Percentiles rank a stretch among this genome's conserved stretches.
Conservation (phyloP, 495 filamentous ascomycete genomes). For the Achaetomiella virescens region DNA sequence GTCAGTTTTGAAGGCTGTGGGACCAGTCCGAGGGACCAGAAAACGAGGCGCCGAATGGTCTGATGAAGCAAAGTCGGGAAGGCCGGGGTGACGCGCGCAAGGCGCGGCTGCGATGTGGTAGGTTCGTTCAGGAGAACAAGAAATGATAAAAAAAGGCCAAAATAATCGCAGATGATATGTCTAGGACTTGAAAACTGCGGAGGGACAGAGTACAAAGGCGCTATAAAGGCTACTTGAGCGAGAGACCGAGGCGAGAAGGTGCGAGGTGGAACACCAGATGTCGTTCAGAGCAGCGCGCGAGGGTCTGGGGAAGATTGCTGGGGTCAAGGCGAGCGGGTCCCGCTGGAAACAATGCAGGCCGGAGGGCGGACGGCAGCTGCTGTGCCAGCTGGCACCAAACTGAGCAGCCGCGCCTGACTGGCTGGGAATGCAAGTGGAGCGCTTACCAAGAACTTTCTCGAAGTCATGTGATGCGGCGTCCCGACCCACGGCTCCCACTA, state of each 20-base stretch:
- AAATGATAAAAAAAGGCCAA: too few relatives aligned
- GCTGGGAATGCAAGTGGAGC: background rate
- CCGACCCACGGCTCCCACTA: background rate
- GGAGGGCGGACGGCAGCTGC: background rate
- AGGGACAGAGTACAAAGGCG: background rate
- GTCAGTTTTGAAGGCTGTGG: background rate
- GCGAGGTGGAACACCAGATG: background rate
- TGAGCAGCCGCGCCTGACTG: background rate
- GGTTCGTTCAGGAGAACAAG: too few relatives aligned
- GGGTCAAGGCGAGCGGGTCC: background rate
- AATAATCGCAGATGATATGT: too few relatives aligned
- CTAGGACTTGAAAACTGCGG: background rate
- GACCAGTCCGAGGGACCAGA: too few relatives aligned
- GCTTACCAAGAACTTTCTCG: background rate
- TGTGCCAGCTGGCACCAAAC: background rate
- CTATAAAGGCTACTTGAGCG: background rate
- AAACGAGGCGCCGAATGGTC: too few relatives aligned
- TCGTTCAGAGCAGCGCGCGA: background rate
- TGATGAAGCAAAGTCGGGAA: too few relatives aligned
- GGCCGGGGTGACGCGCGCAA: too few relatives aligned
- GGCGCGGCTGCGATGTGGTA: too few relatives aligned
- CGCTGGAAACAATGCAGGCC: background rate
- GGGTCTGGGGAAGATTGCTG: too few relatives aligned
- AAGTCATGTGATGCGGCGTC: constrained; percentile 5
- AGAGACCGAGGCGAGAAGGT: background rate